Conservation (phyloP, 139 green algal species). For the Micromonas pusilla region DNA sequence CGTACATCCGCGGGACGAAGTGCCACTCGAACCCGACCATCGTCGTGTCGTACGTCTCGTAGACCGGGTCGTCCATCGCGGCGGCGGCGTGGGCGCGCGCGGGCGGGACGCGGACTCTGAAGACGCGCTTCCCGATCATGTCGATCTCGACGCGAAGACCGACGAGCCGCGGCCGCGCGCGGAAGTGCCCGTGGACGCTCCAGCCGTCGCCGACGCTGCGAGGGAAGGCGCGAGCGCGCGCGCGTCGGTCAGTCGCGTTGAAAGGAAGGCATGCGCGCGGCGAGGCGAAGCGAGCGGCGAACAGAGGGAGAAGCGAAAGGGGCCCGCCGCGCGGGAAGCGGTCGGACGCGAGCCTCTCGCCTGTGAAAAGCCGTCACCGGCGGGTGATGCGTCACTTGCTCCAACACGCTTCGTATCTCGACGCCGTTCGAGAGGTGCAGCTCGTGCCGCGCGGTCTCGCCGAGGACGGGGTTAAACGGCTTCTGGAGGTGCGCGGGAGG, state of each 20-base stretch:
- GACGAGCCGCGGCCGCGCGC: not conserved
- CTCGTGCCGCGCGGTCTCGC: not conserved
- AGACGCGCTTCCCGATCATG: not conserved
- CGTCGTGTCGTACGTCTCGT: not conserved
- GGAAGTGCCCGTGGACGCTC: not conserved
- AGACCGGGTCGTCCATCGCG: too few relatives aligned
- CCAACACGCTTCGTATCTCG: not conserved
- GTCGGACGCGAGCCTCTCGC: too few relatives aligned
- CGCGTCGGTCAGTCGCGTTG: too few relatives aligned
- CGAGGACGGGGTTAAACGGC: slow-evolving; percentile 2
- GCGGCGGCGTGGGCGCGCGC: too few relatives aligned
- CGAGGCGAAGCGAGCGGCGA: too few relatives aligned
- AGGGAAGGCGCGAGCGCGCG: too few relatives aligned
- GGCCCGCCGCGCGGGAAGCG: too few relatives aligned
- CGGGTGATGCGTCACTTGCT: slow-evolving; percentile 7
- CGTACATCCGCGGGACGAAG: not conserved
- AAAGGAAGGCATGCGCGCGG: too few relatives aligned
- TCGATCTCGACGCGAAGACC: not conserved
- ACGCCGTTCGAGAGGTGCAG: not conserved
- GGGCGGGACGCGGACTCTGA: not conserved
- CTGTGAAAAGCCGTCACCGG: not conserved
- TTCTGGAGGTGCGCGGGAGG: not conserved
- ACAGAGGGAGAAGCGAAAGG: too few relatives aligned
- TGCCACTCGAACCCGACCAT: not conserved
- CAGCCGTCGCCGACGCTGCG: too few relatives aligned